Conservation (phyloP, 805 yeast genomes). For the Sungouiozyma intestinalis region DNA sequence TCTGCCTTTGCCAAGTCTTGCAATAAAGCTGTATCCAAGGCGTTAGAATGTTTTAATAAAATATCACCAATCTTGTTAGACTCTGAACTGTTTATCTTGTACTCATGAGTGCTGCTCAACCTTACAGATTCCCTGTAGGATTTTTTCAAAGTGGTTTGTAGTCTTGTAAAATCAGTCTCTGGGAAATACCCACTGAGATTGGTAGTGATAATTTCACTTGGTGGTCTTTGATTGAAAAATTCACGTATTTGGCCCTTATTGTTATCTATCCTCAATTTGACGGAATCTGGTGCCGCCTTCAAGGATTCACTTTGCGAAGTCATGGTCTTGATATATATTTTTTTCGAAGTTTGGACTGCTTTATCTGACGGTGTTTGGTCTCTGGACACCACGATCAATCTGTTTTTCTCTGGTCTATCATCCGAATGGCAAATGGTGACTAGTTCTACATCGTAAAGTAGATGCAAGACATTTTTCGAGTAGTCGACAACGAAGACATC, state of each 20-base stretch:
- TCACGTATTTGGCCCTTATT: constrained; percentile 27
- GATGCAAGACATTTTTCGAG: constrained; percentile 30
- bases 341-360: constrained; percentile 48
- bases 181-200: constrained; percentile 90
- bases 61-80: constrained; percentile 55
- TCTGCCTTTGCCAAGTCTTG: constrained; percentile 31
- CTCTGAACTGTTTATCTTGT: constrained; percentile 24
- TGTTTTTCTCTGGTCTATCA: constrained; percentile 56
- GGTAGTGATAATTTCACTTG: constrained; percentile 82
- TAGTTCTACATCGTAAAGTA: constrained; percentile 66
- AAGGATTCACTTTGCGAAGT: not conserved
- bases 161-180: constrained; percentile 55
- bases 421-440: constrained; percentile 74
- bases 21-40: constrained; percentile 40
- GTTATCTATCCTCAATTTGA: constrained; percentile 14
- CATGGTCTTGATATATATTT: constrained; percentile 27
- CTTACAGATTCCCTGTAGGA: constrained; percentile 73
- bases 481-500: constrained; percentile 51
- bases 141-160: constrained; percentile 73
- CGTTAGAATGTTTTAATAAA: constrained; percentile 42
- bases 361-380: constrained; percentile 52
- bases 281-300: not conserved
- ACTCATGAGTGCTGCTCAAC: constrained; percentile 19
- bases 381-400: constrained; percentile 56
- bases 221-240: constrained; percentile 83